phyloP scores from a whole-genome alignment of 2,329 filamentous ascomycete genomes.

The Pseudopithomyces chartarum region DNA sequence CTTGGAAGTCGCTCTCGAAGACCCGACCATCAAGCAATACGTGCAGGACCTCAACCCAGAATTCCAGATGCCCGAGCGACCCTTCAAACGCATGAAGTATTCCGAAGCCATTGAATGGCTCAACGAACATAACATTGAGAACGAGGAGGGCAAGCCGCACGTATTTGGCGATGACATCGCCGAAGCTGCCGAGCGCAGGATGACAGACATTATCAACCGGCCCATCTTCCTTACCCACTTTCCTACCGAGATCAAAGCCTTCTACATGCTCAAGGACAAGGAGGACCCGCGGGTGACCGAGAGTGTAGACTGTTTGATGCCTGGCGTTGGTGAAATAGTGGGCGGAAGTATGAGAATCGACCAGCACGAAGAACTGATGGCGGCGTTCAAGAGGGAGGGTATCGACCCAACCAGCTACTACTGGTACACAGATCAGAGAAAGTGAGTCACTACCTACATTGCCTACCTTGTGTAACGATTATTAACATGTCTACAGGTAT shows the following conservation, averaged over 20 bases:
- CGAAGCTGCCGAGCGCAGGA: slow-evolving; percentile 92
- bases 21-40: slow-evolving; percentile 72
- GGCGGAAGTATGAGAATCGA: slow-evolving; percentile 97
- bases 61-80: slow-evolving; percentile 79
- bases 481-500: slow-evolving; percentile 62
- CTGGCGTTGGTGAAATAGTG: slow-evolving; percentile 95
- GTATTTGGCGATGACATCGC: slow-evolving; percentile 96
- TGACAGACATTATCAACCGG: slow-evolving; percentile 95
- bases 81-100: slow-evolving; percentile 96
- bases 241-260: slow-evolving; percentile 96
- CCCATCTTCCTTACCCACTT: slow-evolving; percentile 98
- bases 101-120: slow-evolving; percentile 94
- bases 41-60: slow-evolving; percentile 89
- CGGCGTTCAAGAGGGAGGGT: slow-evolving; percentile 82
- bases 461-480: background rate
- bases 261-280: slow-evolving; percentile 95
- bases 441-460: slow-evolving; percentile 62
- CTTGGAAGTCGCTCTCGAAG: slow-evolving; percentile 74
- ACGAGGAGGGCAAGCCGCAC: slow-evolving; percentile 90
- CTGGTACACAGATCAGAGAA: slow-evolving; percentile 98
- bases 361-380: slow-evolving; percentile 81
- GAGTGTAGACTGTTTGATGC: slow-evolving; percentile 86
- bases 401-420: slow-evolving; percentile 88
- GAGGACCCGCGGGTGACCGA: slow-evolving; percentile 85
- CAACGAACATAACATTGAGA: slow-evolving; percentile 83